Conservation (phyloP, 805 yeast species). For the Nakazawaea molendinolei region DNA sequence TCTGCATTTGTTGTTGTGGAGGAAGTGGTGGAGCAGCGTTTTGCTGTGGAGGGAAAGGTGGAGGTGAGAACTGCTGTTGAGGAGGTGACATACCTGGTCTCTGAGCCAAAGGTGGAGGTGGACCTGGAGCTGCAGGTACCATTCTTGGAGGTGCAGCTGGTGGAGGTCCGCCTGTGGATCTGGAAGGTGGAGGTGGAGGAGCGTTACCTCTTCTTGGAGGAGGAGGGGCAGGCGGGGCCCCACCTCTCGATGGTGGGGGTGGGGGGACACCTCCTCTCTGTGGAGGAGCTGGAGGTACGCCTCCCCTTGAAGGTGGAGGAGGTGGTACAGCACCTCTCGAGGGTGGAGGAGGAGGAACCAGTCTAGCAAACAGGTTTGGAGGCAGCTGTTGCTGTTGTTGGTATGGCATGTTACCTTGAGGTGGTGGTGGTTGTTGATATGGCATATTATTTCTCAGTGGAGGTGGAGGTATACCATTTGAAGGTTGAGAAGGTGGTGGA, state of each 20-base stretch:
- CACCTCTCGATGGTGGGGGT: slow-evolving; percentile 14
- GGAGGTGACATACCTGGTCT: slow-evolving; percentile 15
- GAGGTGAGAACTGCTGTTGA: too few species aligned
- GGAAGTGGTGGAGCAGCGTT: slow-evolving; percentile 24
- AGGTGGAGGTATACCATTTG: slow-evolving; percentile 19
- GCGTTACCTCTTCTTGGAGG: slow-evolving; percentile 19
- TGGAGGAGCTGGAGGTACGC: slow-evolving; percentile 28
- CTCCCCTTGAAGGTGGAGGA: slow-evolving; percentile 18
- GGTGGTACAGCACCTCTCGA: slow-evolving; percentile 15
- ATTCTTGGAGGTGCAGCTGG: slow-evolving; percentile 19
- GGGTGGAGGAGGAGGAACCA: slow-evolving; percentile 19
- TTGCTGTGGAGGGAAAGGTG: slow-evolving; percentile 18
- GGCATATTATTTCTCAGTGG: slow-evolving; percentile 9
- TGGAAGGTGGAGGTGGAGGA: slow-evolving; percentile 15
- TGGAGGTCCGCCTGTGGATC: slow-evolving; percentile 6
- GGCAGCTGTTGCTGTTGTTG: slow-evolving; percentile 11
- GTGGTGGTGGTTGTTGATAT: slow-evolving; percentile 10
- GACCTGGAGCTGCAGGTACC: slow-evolving; percentile 20
- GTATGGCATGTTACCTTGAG: too few species aligned
- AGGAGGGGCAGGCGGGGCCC: slow-evolving; percentile 16
- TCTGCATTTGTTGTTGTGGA: slow-evolving; percentile 18
- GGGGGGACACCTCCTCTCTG: slow-evolving; percentile 18
- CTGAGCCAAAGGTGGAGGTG: slow-evolving; percentile 21
- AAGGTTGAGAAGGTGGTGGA: slow-evolving; percentile 13
- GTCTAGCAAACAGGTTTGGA: slow-evolving; percentile 9